phyloP scores from a whole-genome alignment of 345 rosid species.

The Syzygium aromaticum region DNA sequence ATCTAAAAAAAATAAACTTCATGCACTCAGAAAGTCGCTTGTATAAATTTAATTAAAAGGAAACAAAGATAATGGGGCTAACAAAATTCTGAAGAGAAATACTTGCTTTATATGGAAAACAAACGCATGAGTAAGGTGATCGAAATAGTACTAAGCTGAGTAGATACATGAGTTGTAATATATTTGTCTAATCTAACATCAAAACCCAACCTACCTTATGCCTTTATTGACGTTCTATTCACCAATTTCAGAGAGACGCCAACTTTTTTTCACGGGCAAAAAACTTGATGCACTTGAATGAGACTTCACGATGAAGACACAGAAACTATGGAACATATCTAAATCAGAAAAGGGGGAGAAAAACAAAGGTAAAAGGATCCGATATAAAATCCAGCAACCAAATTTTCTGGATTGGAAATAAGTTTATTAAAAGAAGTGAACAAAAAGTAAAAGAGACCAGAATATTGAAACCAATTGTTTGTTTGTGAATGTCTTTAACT shows the following conservation, averaged over 20 bases:
- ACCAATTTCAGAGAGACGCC: neutral
- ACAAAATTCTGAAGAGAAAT: neutral
- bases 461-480: neutral
- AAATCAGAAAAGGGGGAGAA: neutral
- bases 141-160: neutral
- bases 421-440: neutral
- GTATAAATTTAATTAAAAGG: neutral
- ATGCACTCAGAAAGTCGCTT: neutral
- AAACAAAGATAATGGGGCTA: neutral
- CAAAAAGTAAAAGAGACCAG: neutral
- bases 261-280: neutral
- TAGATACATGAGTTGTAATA: neutral
- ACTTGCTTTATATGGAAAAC: neutral
- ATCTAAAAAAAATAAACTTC: neutral
- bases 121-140: neutral
- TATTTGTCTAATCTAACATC: neutral
- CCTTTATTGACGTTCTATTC: neutral
- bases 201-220: neutral
- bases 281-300: neutral
- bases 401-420: neutral
- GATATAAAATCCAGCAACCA: neutral
- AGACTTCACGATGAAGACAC: neutral
- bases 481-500: neutral
- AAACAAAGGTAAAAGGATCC: neutral
- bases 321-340: neutral